Conservation (phyloP, 768 basidiomycete genomes). For the Lentinula edodes region DNA sequence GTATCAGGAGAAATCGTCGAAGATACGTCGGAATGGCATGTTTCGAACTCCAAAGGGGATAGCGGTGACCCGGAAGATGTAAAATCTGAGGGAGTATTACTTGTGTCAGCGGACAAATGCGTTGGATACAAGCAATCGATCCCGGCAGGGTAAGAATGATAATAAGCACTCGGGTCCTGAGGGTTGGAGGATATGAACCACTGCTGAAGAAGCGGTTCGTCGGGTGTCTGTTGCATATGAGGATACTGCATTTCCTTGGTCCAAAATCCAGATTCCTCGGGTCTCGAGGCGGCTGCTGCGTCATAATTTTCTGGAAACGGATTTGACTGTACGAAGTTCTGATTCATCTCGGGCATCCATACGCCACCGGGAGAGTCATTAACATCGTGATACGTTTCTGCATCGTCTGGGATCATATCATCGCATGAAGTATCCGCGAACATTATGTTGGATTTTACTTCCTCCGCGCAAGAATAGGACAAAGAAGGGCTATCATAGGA, state of each 20-base stretch:
- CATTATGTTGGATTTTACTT: not conserved
- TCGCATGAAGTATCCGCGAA: not conserved
- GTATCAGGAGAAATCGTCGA: not conserved
- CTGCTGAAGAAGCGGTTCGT: not conserved
- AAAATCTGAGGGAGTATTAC: constrained; percentile 8
- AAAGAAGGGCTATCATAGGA: not conserved
- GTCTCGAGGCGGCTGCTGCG: not conserved
- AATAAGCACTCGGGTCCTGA: constrained; percentile 2
- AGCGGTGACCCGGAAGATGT: constrained; percentile 6
- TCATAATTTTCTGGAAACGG: not conserved
- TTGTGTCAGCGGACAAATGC: not conserved
- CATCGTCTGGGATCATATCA: not conserved
- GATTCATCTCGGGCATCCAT: not conserved
- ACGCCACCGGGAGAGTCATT: not conserved
- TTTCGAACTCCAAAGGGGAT: constrained; percentile 5
- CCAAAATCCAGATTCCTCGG: not conserved
- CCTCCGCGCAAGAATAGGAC: not conserved
- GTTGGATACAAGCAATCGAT: not conserved
- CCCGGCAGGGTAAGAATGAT: not conserved
- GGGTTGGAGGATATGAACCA: not conserved
- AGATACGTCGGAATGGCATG: not conserved
- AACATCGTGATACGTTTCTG: not conserved
- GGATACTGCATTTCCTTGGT: not conserved
- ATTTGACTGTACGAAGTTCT: not conserved
- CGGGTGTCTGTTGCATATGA: not conserved